Percentiles rank a stretch among this genome's conserved stretches.
These are phyloP conservation scores for Vishniacozyma victoriae DNA, from an alignment of 768 basidiomycete genomes.

Conservation along the genomic window DNA sequence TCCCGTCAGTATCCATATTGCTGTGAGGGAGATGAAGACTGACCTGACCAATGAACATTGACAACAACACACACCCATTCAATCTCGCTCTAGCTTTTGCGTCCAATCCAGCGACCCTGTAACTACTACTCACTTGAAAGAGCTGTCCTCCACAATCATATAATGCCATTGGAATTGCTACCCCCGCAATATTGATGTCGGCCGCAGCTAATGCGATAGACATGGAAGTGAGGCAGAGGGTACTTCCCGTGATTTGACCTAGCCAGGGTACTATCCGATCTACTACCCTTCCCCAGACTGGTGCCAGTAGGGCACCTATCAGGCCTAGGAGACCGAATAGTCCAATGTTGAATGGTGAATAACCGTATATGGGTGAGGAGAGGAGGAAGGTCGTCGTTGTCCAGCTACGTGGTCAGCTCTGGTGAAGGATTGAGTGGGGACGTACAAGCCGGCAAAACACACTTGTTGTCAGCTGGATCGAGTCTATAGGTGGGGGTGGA, in stretches of 20 bases:
- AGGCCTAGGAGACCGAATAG: slow-evolving; percentile 68
- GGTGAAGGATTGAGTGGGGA: neutral
- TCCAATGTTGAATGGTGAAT: slow-evolving; percentile 61
- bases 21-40: slow-evolving; percentile 2
- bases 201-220: slow-evolving; percentile 63
- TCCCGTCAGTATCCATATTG: neutral
- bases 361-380: slow-evolving; percentile 67
- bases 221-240: slow-evolving; percentile 31
- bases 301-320: slow-evolving; percentile 59
- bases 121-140: slow-evolving; percentile 63
- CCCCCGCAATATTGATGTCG: slow-evolving; percentile 63
- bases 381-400: slow-evolving; percentile 65
- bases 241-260: slow-evolving; percentile 58
- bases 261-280: slow-evolving; percentile 74
- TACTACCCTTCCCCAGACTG: slow-evolving; percentile 62
- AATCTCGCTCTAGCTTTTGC: slow-evolving; percentile 60
- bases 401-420: slow-evolving; percentile 33
- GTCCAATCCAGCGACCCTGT: slow-evolving; percentile 52
- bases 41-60: slow-evolving; percentile 67
- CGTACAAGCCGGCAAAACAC: slow-evolving; percentile 38
- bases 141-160: slow-evolving; percentile 67
- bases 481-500: too few species aligned
- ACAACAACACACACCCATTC: slow-evolving; percentile 69
- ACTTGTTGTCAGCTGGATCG: neutral
- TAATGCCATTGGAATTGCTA: slow-evolving; percentile 64